Conservation (phyloP, 805 yeast genomes). For the Kuraishia floccosa region DNA sequence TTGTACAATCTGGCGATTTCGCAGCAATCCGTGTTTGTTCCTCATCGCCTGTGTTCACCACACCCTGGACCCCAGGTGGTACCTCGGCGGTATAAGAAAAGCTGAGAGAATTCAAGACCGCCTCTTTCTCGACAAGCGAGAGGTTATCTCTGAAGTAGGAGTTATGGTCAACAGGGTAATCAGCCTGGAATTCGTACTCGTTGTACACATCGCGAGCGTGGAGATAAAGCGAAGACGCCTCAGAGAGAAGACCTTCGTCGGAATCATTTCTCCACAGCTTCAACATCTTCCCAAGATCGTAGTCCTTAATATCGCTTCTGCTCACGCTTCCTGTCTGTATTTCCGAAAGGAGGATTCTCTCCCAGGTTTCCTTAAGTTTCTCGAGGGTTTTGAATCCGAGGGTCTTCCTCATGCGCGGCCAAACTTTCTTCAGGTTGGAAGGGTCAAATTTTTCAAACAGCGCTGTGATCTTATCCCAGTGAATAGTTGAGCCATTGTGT, state of each 20-base stretch:
- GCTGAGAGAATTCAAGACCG: slow-evolving; percentile 29
- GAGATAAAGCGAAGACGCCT: slow-evolving; percentile 22
- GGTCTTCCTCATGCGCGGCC: slow-evolving; percentile 54
- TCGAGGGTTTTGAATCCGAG: slow-evolving; percentile 52
- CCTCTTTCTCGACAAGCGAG: slow-evolving; percentile 67
- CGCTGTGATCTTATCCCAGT: slow-evolving; percentile 50
- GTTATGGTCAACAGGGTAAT: slow-evolving; percentile 9
- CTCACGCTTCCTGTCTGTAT: slow-evolving; percentile 44
- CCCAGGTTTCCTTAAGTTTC: slow-evolving; percentile 50
- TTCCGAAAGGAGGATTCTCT: slow-evolving; percentile 45
- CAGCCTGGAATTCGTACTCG: slow-evolving; percentile 29
- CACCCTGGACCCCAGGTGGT: too few relatives aligned
- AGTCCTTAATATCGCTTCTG: slow-evolving; percentile 34
- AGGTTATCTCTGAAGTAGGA: slow-evolving; percentile 31
- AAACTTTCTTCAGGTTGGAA: slow-evolving; percentile 42
- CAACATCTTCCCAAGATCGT: slow-evolving; percentile 41
- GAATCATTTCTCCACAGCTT: slow-evolving; percentile 57
- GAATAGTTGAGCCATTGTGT: slow-evolving; percentile 39
- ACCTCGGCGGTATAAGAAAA: slow-evolving; percentile 24
- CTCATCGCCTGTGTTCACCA: too few relatives aligned
- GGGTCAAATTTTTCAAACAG: slow-evolving; percentile 31
- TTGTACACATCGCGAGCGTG: slow-evolving; percentile 34
- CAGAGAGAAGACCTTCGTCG: slow-evolving; percentile 6
- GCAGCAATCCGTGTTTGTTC: too few relatives aligned
- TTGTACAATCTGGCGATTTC: slow-evolving; percentile 13